Conservation (phyloP, 768 basidiomycete species). For the Leccinum broughii region DNA sequence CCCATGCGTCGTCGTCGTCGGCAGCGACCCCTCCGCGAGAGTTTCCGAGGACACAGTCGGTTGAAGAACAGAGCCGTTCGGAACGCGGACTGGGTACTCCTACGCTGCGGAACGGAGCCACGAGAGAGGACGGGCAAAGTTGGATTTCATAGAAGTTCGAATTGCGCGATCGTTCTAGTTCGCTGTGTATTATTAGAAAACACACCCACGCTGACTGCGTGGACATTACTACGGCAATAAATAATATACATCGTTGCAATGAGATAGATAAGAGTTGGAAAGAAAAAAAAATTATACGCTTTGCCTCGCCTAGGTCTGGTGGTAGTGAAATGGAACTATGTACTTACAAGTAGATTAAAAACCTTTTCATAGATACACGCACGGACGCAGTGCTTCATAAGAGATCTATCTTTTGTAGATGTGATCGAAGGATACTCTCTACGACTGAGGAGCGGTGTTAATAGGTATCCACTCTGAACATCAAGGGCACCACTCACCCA, state of each 20-base stretch:
- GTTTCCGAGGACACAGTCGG: slow-evolving; percentile 25
- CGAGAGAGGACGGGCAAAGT: slow-evolving; percentile 26
- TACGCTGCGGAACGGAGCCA: slow-evolving; percentile 51
- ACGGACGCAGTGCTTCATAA: slow-evolving; percentile 41
- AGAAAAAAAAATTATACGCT: neutral
- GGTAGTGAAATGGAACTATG: neutral
- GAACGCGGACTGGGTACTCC: slow-evolving; percentile 70
- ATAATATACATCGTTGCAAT: neutral
- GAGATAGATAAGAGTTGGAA: neutral
- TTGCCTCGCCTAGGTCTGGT: neutral
- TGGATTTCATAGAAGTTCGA: neutral
- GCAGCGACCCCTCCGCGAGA: slow-evolving; percentile 13
- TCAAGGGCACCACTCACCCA: slow-evolving; percentile 49
- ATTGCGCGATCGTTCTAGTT: neutral
- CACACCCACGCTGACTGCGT: neutral
- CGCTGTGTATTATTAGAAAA: slow-evolving; percentile 6
- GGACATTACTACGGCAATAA: neutral
- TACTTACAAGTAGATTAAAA: neutral
- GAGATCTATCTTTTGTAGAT: slow-evolving; percentile 68
- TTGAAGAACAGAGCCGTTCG: slow-evolving; percentile 51
- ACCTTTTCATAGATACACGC: slow-evolving; percentile 2
- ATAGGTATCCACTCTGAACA: slow-evolving; percentile 6
- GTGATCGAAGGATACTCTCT: slow-evolving; percentile 70
- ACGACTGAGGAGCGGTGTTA: slow-evolving; percentile 46
- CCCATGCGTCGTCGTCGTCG: slow-evolving; percentile 7